A percentile compares a stretch with the other conserved stretches of the same genome.
These are phyloP conservation scores for Cryomyces minteri DNA, from an alignment of 495 filamentous ascomycete genomes.

Conservation along the genomic window DNA sequence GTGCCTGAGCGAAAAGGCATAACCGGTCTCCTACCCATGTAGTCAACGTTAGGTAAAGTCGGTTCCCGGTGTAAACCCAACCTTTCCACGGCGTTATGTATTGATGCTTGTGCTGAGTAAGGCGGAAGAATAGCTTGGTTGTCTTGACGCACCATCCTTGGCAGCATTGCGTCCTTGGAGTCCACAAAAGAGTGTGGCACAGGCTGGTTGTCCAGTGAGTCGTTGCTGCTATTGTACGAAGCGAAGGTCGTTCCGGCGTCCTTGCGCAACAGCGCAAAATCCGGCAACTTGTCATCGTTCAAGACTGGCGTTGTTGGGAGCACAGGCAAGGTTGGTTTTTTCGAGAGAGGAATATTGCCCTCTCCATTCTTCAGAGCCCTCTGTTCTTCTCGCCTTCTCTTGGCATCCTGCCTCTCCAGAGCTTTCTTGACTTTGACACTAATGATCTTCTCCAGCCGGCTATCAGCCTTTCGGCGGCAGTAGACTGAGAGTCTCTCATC, in stretches of 20 bases:
- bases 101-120: background rate
- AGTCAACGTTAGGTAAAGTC: background rate
- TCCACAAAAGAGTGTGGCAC: too few species aligned
- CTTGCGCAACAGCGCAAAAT: background rate
- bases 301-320: too few species aligned
- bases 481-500: slow-evolving; percentile 70
- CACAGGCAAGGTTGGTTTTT: slow-evolving; percentile 50
- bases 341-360: slow-evolving; percentile 26
- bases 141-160: too few species aligned
- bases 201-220: too few species aligned
- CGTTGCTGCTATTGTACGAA: too few species aligned
- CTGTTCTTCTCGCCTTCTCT: slow-evolving; percentile 33
- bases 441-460: slow-evolving; percentile 62
- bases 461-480: slow-evolving; percentile 78
- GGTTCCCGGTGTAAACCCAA: background rate
- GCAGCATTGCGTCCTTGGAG: too few species aligned
- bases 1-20: background rate
- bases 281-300: background rate
- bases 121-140: background rate
- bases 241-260: background rate
- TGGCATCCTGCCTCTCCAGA: slow-evolving; percentile 51
- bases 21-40: background rate
- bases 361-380: slow-evolving; percentile 34
- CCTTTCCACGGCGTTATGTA: background rate
- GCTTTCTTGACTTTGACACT: slow-evolving; percentile 69